phyloP scores from a whole-genome alignment of 106 monocot species.

The Dendrobium chrysotoxum region DNA sequence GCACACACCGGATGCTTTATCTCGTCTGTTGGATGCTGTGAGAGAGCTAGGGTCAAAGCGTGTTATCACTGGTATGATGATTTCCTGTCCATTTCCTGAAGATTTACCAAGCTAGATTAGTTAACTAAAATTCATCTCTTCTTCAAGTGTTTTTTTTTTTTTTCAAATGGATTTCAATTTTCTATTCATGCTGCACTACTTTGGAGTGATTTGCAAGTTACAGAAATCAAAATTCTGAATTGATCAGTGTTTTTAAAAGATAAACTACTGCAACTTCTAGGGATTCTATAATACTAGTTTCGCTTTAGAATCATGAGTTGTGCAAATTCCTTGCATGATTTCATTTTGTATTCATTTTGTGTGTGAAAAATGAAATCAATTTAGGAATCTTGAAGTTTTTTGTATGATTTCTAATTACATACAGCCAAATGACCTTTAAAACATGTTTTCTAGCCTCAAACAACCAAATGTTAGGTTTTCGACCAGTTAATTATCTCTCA shows the following conservation, averaged over 20 bases:
- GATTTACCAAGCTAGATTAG: background rate
- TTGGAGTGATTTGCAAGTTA: background rate
- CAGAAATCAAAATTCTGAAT: background rate
- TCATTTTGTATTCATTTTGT: background rate
- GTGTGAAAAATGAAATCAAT: background rate
- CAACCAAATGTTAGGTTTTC: no score
- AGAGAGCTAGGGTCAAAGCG: conserved; percentile 47
- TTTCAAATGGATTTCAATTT: background rate
- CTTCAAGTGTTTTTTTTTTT: no score
- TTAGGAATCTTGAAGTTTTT: background rate
- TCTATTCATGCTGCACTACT: background rate
- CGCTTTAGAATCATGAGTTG: background rate
- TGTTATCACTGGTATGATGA: conserved; percentile 45
- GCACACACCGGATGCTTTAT: conserved; percentile 49
- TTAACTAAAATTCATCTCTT: background rate
- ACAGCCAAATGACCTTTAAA: no score
- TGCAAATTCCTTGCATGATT: background rate
- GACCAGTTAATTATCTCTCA: background rate
- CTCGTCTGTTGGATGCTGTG: conserved; percentile 42
- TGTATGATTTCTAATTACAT: background rate
- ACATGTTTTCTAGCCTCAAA: background rate
- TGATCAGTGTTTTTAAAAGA: background rate
- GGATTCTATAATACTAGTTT: background rate
- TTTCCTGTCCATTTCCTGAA: background rate
- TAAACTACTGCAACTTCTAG: background rate